Percentiles rank a stretch among this genome's conserved stretches.
Evolutionary conservation across 805 yeast species (phyloP).

Genomic region (Suhomyces sp.): DNA sequence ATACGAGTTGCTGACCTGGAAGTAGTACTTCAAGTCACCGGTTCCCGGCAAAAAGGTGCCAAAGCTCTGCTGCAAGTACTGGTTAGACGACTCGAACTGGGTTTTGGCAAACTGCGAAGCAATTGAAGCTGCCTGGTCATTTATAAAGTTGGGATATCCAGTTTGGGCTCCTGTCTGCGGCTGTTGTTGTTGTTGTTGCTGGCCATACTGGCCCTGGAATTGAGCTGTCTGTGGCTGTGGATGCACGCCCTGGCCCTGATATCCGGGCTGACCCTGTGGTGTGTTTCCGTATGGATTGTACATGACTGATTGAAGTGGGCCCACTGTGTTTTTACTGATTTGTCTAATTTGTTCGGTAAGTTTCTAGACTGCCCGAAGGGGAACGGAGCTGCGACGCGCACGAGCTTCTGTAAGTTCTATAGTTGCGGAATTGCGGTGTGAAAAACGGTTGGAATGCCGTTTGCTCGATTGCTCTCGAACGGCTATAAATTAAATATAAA

Average conservation of each 20-base stretch:
- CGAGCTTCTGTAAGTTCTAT: background rate
- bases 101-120: constrained; percentile 86
- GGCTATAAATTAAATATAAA: background rate
- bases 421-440: background rate
- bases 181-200: constrained; percentile 23
- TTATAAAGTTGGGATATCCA: constrained; percentile 46
- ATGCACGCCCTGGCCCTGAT: constrained; percentile 12
- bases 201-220: constrained; percentile 22
- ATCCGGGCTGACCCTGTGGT: constrained; percentile 11
- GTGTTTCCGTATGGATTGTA: constrained; percentile 38
- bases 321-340: background rate
- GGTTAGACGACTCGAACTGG: constrained; percentile 79
- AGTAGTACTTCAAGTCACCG: constrained; percentile 73
- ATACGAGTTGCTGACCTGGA: constrained; percentile 86
- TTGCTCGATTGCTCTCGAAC: background rate
- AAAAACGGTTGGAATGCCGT: background rate
- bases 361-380: background rate
- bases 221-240: constrained; percentile 29
- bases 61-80: constrained; percentile 72
- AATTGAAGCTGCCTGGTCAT: constrained; percentile 77
- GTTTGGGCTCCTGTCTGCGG: constrained; percentile 12
- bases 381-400: background rate
- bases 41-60: constrained; percentile 48
- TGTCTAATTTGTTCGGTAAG: background rate
- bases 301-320: constrained; percentile 18